These are phyloP conservation scores for Tricholoma furcatifolium DNA, from an alignment of 768 basidiomycete species.

Conservation along the genomic window DNA sequence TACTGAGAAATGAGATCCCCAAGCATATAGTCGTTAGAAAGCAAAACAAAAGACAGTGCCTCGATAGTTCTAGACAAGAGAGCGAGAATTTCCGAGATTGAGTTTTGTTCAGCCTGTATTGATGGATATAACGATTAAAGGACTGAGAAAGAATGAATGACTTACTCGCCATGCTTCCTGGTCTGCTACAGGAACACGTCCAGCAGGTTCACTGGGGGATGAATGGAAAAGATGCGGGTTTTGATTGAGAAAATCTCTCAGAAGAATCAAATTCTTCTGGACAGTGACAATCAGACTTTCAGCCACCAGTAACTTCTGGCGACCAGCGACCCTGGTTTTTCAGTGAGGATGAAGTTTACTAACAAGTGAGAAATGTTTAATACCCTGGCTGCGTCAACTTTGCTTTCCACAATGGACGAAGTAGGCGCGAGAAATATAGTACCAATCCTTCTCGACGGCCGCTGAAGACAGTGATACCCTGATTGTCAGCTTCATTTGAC, in stretches of 20 bases:
- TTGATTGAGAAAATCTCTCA: constrained; percentile 75
- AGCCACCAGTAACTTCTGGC: constrained; percentile 60
- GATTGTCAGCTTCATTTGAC: constrained; percentile 50
- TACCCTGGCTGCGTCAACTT: constrained; percentile 71
- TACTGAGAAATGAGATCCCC: constrained; percentile 83
- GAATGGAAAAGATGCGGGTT: constrained; percentile 87
- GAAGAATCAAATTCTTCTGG: constrained; percentile 75
- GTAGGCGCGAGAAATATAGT: constrained; percentile 80
- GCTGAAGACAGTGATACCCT: constrained; percentile 78
- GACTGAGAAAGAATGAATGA: constrained; percentile 3
- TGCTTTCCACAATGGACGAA: constrained; percentile 85
- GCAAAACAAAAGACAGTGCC: constrained; percentile 89
- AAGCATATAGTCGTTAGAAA: constrained; percentile 88
- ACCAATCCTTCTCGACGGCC: constrained; percentile 88
- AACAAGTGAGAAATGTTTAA: constrained; percentile 15
- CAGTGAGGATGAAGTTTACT: constrained; percentile 1
- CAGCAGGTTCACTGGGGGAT: constrained; percentile 66
- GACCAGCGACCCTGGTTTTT: constrained; percentile 34
- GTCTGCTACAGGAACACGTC: constrained; percentile 59
- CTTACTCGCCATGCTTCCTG: constrained; percentile 89
- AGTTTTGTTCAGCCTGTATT: constrained; percentile 73
- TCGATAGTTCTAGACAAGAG: constrained; percentile 87
- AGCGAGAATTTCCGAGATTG: constrained; percentile 72
- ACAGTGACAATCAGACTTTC: constrained; percentile 65
- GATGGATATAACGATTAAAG: constrained; percentile 6